Evolutionary conservation across 306 rosid genomes (phyloP), one percentile per base, ranked within the genome.

Genomic region (Lithocarpus polystachyus): DNA sequence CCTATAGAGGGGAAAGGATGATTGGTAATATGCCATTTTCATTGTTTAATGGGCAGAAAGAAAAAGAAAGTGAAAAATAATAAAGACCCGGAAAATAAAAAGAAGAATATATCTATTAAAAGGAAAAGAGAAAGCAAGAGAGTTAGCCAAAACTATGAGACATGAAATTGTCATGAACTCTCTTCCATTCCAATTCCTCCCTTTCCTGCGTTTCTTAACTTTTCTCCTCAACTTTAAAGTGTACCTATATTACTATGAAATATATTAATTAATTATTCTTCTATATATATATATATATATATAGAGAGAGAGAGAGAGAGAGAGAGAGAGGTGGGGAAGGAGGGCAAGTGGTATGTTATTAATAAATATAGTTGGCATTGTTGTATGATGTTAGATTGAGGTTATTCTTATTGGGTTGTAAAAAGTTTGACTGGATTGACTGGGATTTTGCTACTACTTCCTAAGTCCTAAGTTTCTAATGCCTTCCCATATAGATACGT

Each of bases 1-100:
- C 99, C 97, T 90, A 87, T 76, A 79, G 75, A 92, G 98, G 99
- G 97, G 96, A 86, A 91, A 87, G 89, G 97, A 96, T 96, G 94
- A 96, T 93, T 91, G 92, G 90, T 87, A 90, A 90, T 95, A 91
- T 90, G 92, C 96, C 92, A 95, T 96, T 96, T 90, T 91, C 97
- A 86, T 86, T 88, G 88, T 95, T 95, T 84, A 89, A 89, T 90
- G 90, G 90, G 87, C 91, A 85, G 85, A 84, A 87, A 84, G 82
- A 76, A 79, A 75, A 78, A 75, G 73, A 24, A 57, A 60, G 70
- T 8, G 54, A 43, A 7, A 10, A 77, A 71, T 61, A 35, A 0
- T 62, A 59, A 60, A 54, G 55, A 18, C 18, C 15, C 43, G 26
- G 56, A 54, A 10, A 53, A 40, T 5, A 56, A 48, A 43, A 19